phyloP scores from a whole-genome alignment of 495 filamentous ascomycete genomes.

The Penicillium mononematosum region DNA sequence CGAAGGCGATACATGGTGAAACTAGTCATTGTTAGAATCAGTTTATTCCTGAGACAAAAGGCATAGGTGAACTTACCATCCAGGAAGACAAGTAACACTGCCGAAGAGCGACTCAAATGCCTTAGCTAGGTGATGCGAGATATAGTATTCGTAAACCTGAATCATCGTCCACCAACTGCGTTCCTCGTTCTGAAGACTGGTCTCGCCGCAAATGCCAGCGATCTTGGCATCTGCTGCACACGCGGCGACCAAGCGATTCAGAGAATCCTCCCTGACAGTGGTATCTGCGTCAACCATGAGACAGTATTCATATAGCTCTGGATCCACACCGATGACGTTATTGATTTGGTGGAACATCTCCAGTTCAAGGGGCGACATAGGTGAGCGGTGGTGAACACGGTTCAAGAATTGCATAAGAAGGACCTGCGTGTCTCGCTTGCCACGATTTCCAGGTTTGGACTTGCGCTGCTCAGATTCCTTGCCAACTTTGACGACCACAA shows the following conservation, averaged over 20 bases:
- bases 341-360: constrained; percentile 99
- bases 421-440: constrained; percentile 96
- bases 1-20: constrained; percentile 98
- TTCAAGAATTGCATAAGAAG: constrained; percentile 85
- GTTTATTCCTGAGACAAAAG: constrained; percentile 1
- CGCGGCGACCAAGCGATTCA: constrained; percentile 88
- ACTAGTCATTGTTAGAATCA: constrained; percentile 53
- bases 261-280: constrained; percentile 85
- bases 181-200: constrained; percentile 92
- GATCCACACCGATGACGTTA: constrained; percentile 97
- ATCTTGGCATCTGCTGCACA: constrained; percentile 95
- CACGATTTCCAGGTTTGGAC: constrained; percentile 93
- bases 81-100: constrained; percentile 95
- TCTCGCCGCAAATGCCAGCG: constrained; percentile 96
- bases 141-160: constrained; percentile 98
- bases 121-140: constrained; percentile 91
- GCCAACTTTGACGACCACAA: constrained; percentile 94
- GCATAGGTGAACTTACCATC: constrained; percentile 68
- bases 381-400: constrained; percentile 87
- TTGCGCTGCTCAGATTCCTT: constrained; percentile 93
- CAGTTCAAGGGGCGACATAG: constrained; percentile 93
- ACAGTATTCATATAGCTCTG: constrained; percentile 94
- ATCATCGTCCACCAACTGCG: constrained; percentile 99
- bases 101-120: constrained; percentile 95
- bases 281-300: constrained; percentile 99